A percentile compares a stretch with the other conserved stretches of the same genome.
These are phyloP conservation scores for Pichia sp. DNA, from an alignment of 1,139 yeast species.

Conservation along the genomic window DNA sequence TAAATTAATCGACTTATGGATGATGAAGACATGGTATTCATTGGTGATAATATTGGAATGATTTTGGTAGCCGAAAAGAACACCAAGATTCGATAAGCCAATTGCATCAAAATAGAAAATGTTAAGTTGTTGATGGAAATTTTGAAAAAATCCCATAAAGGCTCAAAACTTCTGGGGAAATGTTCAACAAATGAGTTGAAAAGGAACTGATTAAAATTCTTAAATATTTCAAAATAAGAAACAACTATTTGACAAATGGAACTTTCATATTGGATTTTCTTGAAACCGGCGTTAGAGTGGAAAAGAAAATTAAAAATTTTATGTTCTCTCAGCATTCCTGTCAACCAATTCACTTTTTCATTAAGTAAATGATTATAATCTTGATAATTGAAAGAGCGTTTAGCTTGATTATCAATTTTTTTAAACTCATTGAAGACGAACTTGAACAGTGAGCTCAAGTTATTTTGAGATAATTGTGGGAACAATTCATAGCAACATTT, in stretches of 20 bases:
- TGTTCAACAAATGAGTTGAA: slow-evolving; percentile 27
- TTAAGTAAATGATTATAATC: background rate
- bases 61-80: slow-evolving; percentile 92
- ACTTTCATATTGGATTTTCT: no score
- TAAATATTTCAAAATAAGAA: slow-evolving; percentile 11
- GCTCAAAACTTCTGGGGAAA: slow-evolving; percentile 49
- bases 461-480: slow-evolving; percentile 63
- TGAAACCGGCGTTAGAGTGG: no score
- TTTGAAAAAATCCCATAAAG: slow-evolving; percentile 61
- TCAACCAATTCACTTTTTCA: background rate
- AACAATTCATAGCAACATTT: slow-evolving; percentile 87
- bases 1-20: slow-evolving; percentile 54
- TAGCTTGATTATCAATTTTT: slow-evolving; percentile 25
- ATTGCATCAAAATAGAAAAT: slow-evolving; percentile 69
- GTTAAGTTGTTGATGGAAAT: slow-evolving; percentile 71
- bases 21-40: slow-evolving; percentile 13
- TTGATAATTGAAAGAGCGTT: slow-evolving; percentile 8
- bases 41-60: slow-evolving; percentile 63
- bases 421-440: slow-evolving; percentile 34
- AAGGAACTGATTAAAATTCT: slow-evolving; percentile 16
- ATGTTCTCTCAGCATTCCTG: no score
- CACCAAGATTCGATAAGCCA: slow-evolving; percentile 79
- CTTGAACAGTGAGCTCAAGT: slow-evolving; percentile 24
- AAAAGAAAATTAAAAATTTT: no score
- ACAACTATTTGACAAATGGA: background rate